These are phyloP conservation scores for Bipolaris oryzae DNA, from an alignment of 2,329 filamentous ascomycete genomes.

Conservation along the genomic window DNA sequence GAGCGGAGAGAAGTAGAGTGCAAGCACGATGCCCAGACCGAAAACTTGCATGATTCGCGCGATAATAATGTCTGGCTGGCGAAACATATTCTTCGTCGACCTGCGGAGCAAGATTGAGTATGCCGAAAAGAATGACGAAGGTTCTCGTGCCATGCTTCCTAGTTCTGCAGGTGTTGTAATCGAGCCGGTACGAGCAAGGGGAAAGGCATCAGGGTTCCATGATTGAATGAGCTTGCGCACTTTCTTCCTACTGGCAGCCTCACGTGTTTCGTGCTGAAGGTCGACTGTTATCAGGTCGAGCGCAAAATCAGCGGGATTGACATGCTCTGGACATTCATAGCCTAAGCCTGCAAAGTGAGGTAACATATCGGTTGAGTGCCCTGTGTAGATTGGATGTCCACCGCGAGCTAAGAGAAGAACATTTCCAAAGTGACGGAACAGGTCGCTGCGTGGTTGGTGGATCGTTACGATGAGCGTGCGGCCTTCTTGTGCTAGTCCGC, in stretches of 20 bases:
- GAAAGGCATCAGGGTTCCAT: slow-evolving; percentile 56
- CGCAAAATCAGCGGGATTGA: slow-evolving; percentile 79
- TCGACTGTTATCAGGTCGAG: slow-evolving; percentile 79
- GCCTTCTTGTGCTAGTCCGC: slow-evolving; percentile 72
- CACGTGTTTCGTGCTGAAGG: slow-evolving; percentile 67
- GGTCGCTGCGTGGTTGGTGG: slow-evolving; percentile 75
- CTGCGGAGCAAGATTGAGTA: slow-evolving; percentile 72
- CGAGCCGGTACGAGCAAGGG: slow-evolving; percentile 31
- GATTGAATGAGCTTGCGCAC: slow-evolving; percentile 66
- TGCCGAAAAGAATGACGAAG: slow-evolving; percentile 65
- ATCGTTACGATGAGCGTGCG: slow-evolving; percentile 78
- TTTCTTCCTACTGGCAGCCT: slow-evolving; percentile 66
- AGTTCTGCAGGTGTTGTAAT: slow-evolving; percentile 74
- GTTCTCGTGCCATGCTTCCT: slow-evolving; percentile 68
- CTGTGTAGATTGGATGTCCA: slow-evolving; percentile 71
- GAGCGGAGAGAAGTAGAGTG: slow-evolving; percentile 69
- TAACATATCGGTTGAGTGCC: slow-evolving; percentile 67
- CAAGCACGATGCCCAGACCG: slow-evolving; percentile 45
- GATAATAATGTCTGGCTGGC: slow-evolving; percentile 45
- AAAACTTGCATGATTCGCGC: slow-evolving; percentile 49
- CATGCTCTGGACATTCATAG: slow-evolving; percentile 69
- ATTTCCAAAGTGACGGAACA: slow-evolving; percentile 74
- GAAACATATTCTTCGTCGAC: slow-evolving; percentile 66
- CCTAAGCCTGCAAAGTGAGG: slow-evolving; percentile 66
- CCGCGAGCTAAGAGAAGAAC: slow-evolving; percentile 73